A percentile compares a stretch with the other conserved stretches of the same genome.
Conservation (phyloP, 2,329 filamentous ascomycete genomes). For the Penicillium corylophilum region DNA sequence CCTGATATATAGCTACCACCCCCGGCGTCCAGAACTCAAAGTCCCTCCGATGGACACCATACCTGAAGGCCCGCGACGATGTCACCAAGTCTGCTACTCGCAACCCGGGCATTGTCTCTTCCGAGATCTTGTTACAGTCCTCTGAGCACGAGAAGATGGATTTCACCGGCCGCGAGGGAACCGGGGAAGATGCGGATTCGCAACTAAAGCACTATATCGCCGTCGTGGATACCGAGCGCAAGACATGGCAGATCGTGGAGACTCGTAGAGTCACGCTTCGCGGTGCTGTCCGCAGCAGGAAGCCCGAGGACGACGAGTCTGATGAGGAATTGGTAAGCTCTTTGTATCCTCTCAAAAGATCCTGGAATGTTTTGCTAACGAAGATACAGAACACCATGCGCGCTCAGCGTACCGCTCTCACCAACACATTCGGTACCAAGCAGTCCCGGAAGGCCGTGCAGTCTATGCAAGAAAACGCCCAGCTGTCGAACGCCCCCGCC, state of each 20-base stretch:
- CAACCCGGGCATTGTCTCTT: constrained; percentile 39
- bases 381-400: constrained; percentile 36
- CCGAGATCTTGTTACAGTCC: constrained; percentile 60
- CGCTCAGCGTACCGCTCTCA: constrained; percentile 44
- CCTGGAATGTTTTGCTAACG: constrained; percentile 8
- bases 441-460: constrained; percentile 51
- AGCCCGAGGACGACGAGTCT: constrained; percentile 29
- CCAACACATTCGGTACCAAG: constrained; percentile 52
- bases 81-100: constrained; percentile 27
- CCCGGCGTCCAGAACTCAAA: constrained; percentile 34
- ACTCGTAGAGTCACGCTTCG: constrained; percentile 57
- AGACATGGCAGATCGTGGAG: constrained; percentile 55
- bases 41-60: constrained; percentile 36
- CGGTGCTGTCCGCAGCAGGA: constrained; percentile 41
- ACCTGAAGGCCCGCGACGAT: constrained; percentile 53
- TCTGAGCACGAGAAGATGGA: constrained; percentile 61
- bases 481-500: constrained; percentile 42
- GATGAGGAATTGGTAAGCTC: constrained; percentile 31
- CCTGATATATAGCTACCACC: constrained; percentile 29
- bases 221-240: constrained; percentile 56
- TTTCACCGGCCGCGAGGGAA: constrained; percentile 54
- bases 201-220: constrained; percentile 61
- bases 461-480: constrained; percentile 49
- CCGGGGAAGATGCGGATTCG: constrained; percentile 50
- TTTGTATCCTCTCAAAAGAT: background rate